phyloP scores from a whole-genome alignment of 441 rosid genomes.

The Rhodomyrtus psidioides region DNA sequence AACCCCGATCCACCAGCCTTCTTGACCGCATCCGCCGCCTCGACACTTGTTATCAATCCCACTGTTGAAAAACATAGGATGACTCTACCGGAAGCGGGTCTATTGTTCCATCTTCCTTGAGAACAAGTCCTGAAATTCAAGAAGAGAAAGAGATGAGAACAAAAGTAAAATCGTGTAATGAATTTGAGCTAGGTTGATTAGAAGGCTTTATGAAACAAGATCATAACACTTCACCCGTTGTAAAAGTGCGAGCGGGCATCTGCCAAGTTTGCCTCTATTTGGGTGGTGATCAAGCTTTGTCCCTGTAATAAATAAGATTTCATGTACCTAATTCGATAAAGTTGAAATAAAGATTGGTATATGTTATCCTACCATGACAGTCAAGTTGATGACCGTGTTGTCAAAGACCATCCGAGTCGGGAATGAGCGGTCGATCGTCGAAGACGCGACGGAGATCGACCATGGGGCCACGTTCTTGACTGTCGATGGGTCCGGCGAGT shows the following conservation, averaged over 20 bases:
- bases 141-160: neutral
- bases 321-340: neutral
- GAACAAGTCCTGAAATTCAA: constrained; percentile 29
- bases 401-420: constrained; percentile 32
- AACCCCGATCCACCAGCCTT: constrained; percentile 36
- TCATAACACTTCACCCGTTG: constrained; percentile 23
- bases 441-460: constrained; percentile 54
- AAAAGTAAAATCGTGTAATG: neutral
- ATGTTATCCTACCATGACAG: constrained; percentile 23
- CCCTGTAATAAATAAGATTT: constrained; percentile 27
- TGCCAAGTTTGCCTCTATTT: constrained; percentile 34
- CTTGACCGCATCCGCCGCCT: constrained; percentile 44
- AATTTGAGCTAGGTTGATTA: neutral
- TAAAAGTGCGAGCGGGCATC: constrained; percentile 29
- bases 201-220: neutral
- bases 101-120: constrained; percentile 24
- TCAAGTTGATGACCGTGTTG: constrained; percentile 2
- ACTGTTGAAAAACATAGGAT: constrained; percentile 52
- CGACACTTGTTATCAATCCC: constrained; percentile 27
- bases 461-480: constrained; percentile 54
- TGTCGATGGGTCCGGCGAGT: constrained; percentile 29
- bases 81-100: constrained; percentile 27
- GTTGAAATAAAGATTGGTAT: neutral
- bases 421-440: constrained; percentile 43
- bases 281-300: constrained; percentile 42